A percentile compares a stretch with the other conserved stretches of the same genome.
These are phyloP conservation scores for Fusarium hostae DNA, from an alignment of 2,329 filamentous ascomycete genomes.

Conservation along the genomic window DNA sequence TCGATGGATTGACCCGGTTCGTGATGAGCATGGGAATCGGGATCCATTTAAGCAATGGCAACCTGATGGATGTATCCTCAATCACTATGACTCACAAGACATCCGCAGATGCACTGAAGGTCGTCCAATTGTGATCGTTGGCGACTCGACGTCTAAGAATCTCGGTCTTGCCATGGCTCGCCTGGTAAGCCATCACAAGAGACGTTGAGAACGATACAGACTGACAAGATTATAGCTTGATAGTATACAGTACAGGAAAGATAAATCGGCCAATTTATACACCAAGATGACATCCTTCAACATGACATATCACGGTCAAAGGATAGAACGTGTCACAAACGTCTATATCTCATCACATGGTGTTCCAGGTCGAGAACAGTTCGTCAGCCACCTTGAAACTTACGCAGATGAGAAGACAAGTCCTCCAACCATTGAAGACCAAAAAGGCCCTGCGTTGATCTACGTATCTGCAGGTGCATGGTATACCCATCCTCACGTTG, in stretches of 20 bases:
- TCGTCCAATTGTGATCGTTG: constrained; percentile 65
- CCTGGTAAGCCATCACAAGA: constrained; percentile 26
- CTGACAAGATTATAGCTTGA: constrained; percentile 3
- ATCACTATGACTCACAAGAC: constrained; percentile 62
- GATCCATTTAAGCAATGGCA: constrained; percentile 63
- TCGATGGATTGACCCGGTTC: constrained; percentile 56
- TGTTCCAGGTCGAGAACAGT: neutral
- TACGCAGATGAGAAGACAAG: neutral
- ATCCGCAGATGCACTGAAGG: constrained; percentile 62
- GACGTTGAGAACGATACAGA: rapidly evolving
- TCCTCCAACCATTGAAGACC: neutral
- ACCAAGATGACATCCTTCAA: neutral
- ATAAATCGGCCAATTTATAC: neutral
- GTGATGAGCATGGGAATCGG: constrained; percentile 38
- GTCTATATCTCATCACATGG: neutral
- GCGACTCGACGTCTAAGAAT: constrained; percentile 68
- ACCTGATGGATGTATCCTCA: constrained; percentile 67
- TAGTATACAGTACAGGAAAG: neutral
- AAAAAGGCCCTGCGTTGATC: neutral
- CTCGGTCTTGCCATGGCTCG: constrained; percentile 62
- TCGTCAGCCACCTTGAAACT: neutral
- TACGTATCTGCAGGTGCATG: neutral
- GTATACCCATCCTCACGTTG: neutral
- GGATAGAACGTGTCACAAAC: neutral
- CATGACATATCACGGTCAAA: constrained; percentile 6